Conservation (phyloP, 768 basidiomycete species). For the Tulasnella sp. region DNA sequence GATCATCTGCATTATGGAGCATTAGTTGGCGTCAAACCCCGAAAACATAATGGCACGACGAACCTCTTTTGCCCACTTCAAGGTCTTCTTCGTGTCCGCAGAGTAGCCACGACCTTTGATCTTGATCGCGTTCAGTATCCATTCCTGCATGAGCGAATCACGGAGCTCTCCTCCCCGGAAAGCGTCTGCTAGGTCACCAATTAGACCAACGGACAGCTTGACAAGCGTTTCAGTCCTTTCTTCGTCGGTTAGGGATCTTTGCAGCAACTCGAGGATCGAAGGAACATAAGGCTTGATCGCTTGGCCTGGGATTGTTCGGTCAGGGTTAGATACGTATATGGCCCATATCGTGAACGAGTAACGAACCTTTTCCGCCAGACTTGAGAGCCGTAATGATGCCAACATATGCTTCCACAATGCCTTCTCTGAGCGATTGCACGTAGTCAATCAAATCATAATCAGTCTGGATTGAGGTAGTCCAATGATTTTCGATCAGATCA, state of each 20-base stretch:
- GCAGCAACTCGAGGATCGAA: constrained; percentile 70
- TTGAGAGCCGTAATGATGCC: constrained; percentile 89
- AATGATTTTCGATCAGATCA: not conserved
- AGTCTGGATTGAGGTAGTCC: constrained; percentile 35
- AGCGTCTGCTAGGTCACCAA: constrained; percentile 87
- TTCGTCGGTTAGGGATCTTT: constrained; percentile 66
- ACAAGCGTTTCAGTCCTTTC: constrained; percentile 72
- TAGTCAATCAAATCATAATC: constrained; percentile 91
- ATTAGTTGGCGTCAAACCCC: not conserved
- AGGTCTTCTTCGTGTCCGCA: constrained; percentile 72
- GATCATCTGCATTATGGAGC: not conserved
- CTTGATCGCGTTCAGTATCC: constrained; percentile 62
- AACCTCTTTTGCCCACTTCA: constrained; percentile 92
- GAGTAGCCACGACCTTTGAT: constrained; percentile 57
- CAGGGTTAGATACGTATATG: not conserved
- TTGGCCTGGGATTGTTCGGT: constrained; percentile 26
- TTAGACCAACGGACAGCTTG: constrained; percentile 67
- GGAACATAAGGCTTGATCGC: constrained; percentile 60
- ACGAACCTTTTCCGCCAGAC: constrained; percentile 64
- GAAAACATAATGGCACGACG: constrained; percentile 1
- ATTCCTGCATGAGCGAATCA: constrained; percentile 63
- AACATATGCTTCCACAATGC: constrained; percentile 93
- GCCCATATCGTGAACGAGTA: not conserved
- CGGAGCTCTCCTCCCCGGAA: constrained; percentile 77
- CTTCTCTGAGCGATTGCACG: constrained; percentile 78